Conservation (phyloP, 2,329 filamentous ascomycete genomes). For the Drechslerella stenobrocha region DNA sequence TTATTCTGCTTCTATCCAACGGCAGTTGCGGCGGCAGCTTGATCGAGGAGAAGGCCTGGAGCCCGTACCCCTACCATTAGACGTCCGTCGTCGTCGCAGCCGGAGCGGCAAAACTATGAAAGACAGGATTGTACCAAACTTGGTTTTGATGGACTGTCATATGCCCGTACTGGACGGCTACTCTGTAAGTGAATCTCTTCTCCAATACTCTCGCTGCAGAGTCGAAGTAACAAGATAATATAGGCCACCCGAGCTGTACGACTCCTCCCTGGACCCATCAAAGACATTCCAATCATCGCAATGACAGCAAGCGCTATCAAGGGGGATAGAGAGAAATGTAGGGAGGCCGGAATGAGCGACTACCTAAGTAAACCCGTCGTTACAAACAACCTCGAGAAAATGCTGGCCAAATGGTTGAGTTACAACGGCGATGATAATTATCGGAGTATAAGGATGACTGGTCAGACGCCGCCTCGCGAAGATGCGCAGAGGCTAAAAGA, state of each 20-base stretch:
- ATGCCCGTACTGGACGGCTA: slow-evolving; percentile 54
- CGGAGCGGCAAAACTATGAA: slow-evolving; percentile 5
- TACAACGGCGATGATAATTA: slow-evolving; percentile 39
- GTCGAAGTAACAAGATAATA: too few species aligned
- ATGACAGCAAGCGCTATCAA: slow-evolving; percentile 80
- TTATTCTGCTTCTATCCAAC: slow-evolving; percentile 35
- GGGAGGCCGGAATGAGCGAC: slow-evolving; percentile 74
- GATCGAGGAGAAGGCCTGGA: slow-evolving; percentile 63
- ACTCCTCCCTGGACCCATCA: slow-evolving; percentile 57
- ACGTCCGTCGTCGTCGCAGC: not conserved
- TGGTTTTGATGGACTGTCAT: slow-evolving; percentile 64
- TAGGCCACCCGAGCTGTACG: slow-evolving; percentile 35
- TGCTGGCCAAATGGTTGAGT: slow-evolving; percentile 43
- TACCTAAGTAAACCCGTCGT: slow-evolving; percentile 59
- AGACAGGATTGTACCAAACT: slow-evolving; percentile 64
- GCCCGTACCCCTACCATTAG: not conserved
- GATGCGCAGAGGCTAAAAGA: slow-evolving; percentile 4
- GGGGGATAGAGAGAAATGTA: slow-evolving; percentile 74
- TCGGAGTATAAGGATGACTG: slow-evolving; percentile 37
- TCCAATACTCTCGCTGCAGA: too few species aligned
- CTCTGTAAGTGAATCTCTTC: slow-evolving; percentile 17
- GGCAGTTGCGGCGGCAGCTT: slow-evolving; percentile 62
- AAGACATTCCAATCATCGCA: slow-evolving; percentile 73
- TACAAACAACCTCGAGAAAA: slow-evolving; percentile 36
- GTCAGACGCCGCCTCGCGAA: slow-evolving; percentile 35